Conservation (phyloP, 2,329 filamentous ascomycete species). For the Sphaerulina musiva region DNA sequence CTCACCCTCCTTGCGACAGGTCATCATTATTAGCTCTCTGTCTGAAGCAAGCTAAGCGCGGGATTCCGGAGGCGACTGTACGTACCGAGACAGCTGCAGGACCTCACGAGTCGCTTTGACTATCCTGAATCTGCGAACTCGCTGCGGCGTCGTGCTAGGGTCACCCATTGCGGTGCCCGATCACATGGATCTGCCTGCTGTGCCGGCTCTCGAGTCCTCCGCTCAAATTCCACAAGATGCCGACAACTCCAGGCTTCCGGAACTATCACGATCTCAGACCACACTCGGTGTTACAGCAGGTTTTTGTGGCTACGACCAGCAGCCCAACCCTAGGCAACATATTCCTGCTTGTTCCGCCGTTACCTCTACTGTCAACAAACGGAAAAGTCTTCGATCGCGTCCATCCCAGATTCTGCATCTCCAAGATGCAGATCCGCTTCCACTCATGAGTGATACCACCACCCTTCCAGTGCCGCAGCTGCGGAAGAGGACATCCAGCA, state of each 20-base stretch:
- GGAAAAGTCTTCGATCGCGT: constrained; percentile 19
- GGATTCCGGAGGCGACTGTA: constrained; percentile 3
- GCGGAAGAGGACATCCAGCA: constrained; percentile 24
- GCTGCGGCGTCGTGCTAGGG: constrained; percentile 20
- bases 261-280: constrained; percentile 17
- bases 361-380: constrained; percentile 12
- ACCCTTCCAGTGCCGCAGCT: constrained; percentile 14
- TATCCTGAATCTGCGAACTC: constrained; percentile 19
- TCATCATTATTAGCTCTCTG: constrained; percentile 1
- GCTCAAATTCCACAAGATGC: constrained; percentile 12
- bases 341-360: constrained; percentile 10
- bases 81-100: constrained; percentile 6
- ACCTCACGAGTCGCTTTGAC: constrained; percentile 14
- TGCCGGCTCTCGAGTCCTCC: constrained; percentile 10
- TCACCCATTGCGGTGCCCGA: constrained; percentile 5
- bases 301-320: constrained; percentile 3
- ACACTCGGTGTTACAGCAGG: constrained; percentile 11
- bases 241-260: constrained; percentile 13
- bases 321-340: neutral
- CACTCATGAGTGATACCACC: constrained; percentile 13
- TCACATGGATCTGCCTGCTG: constrained; percentile 21
- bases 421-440: constrained; percentile 20
- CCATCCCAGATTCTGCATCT: constrained; percentile 16
- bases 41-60: constrained; percentile 7
- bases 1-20: neutral